Base-by-base conservation (phyloP, 2,329 filamentous ascomycete species). In the Calonectria multiphialidica region DNA sequence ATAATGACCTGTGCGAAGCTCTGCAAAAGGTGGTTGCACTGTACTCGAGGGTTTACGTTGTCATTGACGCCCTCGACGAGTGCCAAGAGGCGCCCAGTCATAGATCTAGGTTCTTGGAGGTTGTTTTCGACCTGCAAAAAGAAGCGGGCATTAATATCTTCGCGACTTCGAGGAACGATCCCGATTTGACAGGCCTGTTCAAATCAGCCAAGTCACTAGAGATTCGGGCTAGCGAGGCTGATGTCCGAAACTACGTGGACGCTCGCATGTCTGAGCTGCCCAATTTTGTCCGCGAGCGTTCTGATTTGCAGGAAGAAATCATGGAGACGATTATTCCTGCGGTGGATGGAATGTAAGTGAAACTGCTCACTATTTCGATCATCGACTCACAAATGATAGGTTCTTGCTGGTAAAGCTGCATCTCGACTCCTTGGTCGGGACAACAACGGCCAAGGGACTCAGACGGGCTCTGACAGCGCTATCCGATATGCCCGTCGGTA, bases 361-460 rank as follows among this genome's bases (percentile, higher is more conserved):
- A 30, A 21, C 15, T 25, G 23, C 5, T 9, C 1, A 25, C n/a
- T 35, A 35, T 10, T 35, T 35, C 10, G 23, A 37, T 12, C 5
- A 21, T 33, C 2, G 35, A 16, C 30, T 53, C 18, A 23, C 28
- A 50, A 50, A 42, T 42, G 13, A 2, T 10, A 77, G 73, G 68
- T 79, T 79, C 42, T 66, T 77, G 7, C 70, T 78, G 5, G 74
- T 75, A 1, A 64, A 72, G 21, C 68, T 79, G 6, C 64, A 79
- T 12, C 61, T 80, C 2, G 71, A 78, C 7, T 75, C 72, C 10
- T 71, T 79, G 1, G 16, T 72, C 1, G 70, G 64, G 1, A 76
- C 76, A 37, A 74, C 15, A 30, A 81, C 83, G 0, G 45, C 64
- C 0, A 85, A 83, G 53, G 78, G 75, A 1, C 73, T 89, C 6